These are phyloP conservation scores for Symbiodinium natans DNA, from an alignment of 73 alveolate genomes.

Conservation along the genomic window DNA sequence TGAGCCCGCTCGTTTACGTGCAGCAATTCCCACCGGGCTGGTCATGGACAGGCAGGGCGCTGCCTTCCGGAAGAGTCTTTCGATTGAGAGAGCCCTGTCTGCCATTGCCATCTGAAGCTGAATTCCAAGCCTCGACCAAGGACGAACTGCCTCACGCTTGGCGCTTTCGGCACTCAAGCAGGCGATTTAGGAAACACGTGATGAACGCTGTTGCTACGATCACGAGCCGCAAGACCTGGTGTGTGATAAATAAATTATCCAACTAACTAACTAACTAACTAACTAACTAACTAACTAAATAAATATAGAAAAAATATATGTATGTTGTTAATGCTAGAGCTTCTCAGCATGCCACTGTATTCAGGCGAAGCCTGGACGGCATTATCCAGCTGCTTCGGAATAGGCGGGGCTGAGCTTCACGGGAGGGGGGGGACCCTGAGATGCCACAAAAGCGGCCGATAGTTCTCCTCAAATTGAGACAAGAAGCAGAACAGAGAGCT, in stretches of 20 bases:
- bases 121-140: too few relatives aligned
- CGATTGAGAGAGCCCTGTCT: not conserved
- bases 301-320: too few relatives aligned
- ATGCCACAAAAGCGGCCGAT: too few relatives aligned
- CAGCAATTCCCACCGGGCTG: not conserved
- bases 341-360: too few relatives aligned
- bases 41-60: not conserved
- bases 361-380: not conserved
- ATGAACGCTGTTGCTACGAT: not conserved
- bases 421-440: not conserved
- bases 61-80: not conserved
- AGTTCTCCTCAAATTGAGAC: too few relatives aligned
- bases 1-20: not conserved
- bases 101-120: too few relatives aligned
- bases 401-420: not conserved
- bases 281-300: too few relatives aligned
- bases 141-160: not conserved
- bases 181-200: not conserved
- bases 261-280: too few relatives aligned
- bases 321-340: too few relatives aligned
- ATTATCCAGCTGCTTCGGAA: not conserved
- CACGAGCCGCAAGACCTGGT: too few relatives aligned
- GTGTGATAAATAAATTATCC: too few relatives aligned
- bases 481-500: not conserved
- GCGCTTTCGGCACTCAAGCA: not conserved